phyloP scores from a whole-genome alignment of 1,284 basidiomycete genomes.

The Termitomyces sp. region DNA sequence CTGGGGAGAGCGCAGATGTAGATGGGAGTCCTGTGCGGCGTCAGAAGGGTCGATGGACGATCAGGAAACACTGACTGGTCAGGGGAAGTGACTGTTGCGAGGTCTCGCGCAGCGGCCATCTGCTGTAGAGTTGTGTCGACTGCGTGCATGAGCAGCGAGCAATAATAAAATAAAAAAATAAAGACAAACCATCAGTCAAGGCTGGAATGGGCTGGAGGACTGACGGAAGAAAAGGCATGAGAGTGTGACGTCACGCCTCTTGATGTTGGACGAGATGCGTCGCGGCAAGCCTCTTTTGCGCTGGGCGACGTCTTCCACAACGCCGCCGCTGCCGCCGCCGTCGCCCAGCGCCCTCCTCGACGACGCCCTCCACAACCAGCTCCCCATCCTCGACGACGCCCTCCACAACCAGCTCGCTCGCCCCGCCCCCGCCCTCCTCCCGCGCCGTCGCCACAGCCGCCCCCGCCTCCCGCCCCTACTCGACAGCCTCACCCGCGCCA shows the following conservation, averaged over 20 bases:
- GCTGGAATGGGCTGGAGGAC: slow-evolving; percentile 49
- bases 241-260: slow-evolving; percentile 17
- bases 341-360: slow-evolving; percentile 27
- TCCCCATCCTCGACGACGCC: slow-evolving; percentile 35
- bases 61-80: slow-evolving; percentile 36
- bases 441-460: slow-evolving; percentile 31
- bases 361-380: slow-evolving; percentile 30
- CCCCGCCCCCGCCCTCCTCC: slow-evolving; percentile 45
- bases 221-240: slow-evolving; percentile 40
- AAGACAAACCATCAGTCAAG: slow-evolving; percentile 41
- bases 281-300: slow-evolving; percentile 37
- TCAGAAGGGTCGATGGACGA: background rate
- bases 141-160: slow-evolving; percentile 17
- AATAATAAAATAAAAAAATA: background rate
- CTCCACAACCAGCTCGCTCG: slow-evolving; percentile 33
- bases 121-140: slow-evolving; percentile 45
- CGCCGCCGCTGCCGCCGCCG: slow-evolving; percentile 22
- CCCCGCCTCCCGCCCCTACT: slow-evolving; percentile 61
- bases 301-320: slow-evolving; percentile 30
- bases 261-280: slow-evolving; percentile 17
- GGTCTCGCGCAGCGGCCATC: slow-evolving; percentile 30
- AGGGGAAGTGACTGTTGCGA: slow-evolving; percentile 50
- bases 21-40: slow-evolving; percentile 49
- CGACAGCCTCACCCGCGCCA: slow-evolving; percentile 54
- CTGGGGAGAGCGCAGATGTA: slow-evolving; percentile 58